Conservation (phyloP, 1,284 basidiomycete genomes). For the Cutaneotrichosporon mucoides region DNA sequence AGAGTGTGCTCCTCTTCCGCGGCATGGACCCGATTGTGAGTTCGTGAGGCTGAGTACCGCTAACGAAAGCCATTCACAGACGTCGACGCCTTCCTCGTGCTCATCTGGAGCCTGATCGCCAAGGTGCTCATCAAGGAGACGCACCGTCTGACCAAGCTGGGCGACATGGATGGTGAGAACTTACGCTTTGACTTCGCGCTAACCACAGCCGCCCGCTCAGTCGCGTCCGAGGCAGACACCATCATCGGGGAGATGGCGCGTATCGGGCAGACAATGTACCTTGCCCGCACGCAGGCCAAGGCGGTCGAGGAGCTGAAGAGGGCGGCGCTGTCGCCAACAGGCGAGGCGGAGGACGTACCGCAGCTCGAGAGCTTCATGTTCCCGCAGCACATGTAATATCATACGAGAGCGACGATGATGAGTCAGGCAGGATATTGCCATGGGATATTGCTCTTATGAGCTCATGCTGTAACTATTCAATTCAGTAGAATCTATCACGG, state of each 20-base stretch:
- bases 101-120: slow-evolving; percentile 43
- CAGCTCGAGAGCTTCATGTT: slow-evolving; percentile 19
- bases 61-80: slow-evolving; percentile 38
- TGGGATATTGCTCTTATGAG: too few relatives aligned
- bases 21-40: slow-evolving; percentile 31
- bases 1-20: slow-evolving; percentile 32
- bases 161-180: slow-evolving; percentile 23
- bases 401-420: too few relatives aligned
- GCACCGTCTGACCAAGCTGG: slow-evolving; percentile 26
- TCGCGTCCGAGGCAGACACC: slow-evolving; percentile 9
- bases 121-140: slow-evolving; percentile 41
- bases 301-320: slow-evolving; percentile 35
- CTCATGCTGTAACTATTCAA: too few relatives aligned
- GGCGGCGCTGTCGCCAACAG: slow-evolving; percentile 14
- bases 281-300: slow-evolving; percentile 35
- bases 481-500: too few relatives aligned
- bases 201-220: slow-evolving; percentile 8
- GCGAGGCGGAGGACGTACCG: neutral
- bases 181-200: too few relatives aligned
- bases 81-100: slow-evolving; percentile 37
- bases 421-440: too few relatives aligned
- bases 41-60: too few relatives aligned
- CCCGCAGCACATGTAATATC: slow-evolving; percentile 9
- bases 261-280: slow-evolving; percentile 32
- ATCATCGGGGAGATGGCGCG: slow-evolving; percentile 17